Evolutionary conservation across 805 yeast species (phyloP).

Genomic region (Wickerhamiella occidentalis): DNA sequence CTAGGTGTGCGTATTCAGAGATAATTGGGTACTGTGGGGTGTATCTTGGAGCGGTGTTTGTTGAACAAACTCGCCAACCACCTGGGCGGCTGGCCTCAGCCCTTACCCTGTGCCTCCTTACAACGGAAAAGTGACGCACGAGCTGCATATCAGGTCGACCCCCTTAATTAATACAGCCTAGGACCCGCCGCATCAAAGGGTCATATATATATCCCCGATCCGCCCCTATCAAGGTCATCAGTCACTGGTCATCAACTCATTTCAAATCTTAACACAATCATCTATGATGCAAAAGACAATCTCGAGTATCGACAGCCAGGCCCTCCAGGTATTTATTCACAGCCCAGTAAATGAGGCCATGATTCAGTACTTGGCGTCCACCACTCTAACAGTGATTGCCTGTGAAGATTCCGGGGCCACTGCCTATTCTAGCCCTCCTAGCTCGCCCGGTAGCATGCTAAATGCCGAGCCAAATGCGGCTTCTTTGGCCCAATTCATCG

Average conservation of each 20-base stretch:
- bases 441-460: conserved; percentile 15
- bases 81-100: neutral
- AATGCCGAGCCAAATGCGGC: conserved; percentile 24
- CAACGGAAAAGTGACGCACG: conserved; percentile 10
- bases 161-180: conserved; percentile 10
- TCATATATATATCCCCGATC: conserved; percentile 3
- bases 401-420: conserved; percentile 24
- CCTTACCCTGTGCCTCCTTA: conserved; percentile 7
- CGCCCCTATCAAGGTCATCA: neutral
- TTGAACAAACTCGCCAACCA: neutral
- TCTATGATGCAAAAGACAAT: neutral
- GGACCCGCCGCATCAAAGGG: conserved; percentile 12
- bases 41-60: neutral
- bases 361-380: conserved; percentile 33
- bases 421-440: conserved; percentile 20
- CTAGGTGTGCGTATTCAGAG: neutral
- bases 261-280: too few species aligned
- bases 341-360: conserved; percentile 32
- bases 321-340: conserved; percentile 32
- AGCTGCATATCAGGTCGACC: conserved; percentile 10
- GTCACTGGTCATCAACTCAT: neutral
- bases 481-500: conserved; percentile 43
- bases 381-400: conserved; percentile 30
- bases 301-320: conserved; percentile 22
- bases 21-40: neutral